Evolutionary conservation across 257 asterid genomes (phyloP).

Genomic region (Haberlea rhodopensis): DNA sequence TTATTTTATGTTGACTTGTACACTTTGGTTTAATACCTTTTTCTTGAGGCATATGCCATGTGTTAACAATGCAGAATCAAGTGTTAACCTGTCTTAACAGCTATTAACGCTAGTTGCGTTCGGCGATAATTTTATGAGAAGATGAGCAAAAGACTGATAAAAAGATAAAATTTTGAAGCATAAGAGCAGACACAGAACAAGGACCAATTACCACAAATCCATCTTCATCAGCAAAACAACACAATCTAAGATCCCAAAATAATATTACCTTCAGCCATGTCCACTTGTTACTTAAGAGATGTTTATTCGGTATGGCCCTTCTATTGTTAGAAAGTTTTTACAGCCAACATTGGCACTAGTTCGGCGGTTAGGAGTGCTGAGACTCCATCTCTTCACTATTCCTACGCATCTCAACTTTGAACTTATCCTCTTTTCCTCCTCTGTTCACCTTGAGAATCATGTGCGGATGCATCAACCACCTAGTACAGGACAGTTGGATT

Average conservation of each 20-base stretch:
- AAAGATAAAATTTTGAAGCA: too few species aligned
- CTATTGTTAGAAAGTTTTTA: neutral
- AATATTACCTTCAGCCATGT: neutral
- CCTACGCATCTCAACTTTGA: slow-evolving; percentile 81
- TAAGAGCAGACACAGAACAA: too few species aligned
- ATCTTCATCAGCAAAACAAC: neutral
- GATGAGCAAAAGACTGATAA: too few species aligned
- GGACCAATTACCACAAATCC: too few species aligned
- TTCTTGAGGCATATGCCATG: too few species aligned
- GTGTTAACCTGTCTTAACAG: too few species aligned
- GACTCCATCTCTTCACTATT: slow-evolving; percentile 54
- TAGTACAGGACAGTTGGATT: slow-evolving; percentile 24
- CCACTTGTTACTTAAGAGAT: neutral
- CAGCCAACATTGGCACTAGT: neutral
- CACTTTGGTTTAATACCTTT: too few species aligned
- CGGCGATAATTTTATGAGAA: too few species aligned
- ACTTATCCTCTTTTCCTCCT: slow-evolving; percentile 76
- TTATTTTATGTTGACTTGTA: too few species aligned
- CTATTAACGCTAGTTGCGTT: too few species aligned
- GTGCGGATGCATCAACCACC: slow-evolving; percentile 60
- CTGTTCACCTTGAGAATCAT: slow-evolving; percentile 77
- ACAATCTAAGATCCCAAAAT: too few species aligned
- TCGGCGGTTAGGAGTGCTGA: slow-evolving; percentile 27
- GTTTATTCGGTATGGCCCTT: neutral
- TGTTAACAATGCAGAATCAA: too few species aligned